phyloP scores from a whole-genome alignment of 2,329 filamentous ascomycete genomes.

The Sporothrix pseudoabietina region DNA sequence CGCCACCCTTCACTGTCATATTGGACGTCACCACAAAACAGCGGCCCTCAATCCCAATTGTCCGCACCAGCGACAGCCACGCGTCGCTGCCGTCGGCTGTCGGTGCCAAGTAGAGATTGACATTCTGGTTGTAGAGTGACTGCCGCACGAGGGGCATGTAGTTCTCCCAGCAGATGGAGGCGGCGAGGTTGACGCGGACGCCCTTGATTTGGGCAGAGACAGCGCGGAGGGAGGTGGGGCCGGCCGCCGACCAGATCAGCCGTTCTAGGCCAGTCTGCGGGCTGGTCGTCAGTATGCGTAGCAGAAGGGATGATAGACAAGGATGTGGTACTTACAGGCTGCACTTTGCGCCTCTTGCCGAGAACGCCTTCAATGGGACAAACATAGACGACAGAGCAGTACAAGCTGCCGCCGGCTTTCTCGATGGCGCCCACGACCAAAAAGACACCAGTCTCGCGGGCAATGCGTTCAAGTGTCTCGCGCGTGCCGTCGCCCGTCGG shows the following conservation, averaged over 20 bases:
- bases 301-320: too few species aligned
- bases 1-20: constrained; percentile 62
- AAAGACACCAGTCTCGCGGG: constrained; percentile 77
- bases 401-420: constrained; percentile 76
- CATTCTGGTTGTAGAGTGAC: constrained; percentile 82
- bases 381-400: constrained; percentile 81
- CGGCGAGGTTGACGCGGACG: constrained; percentile 75
- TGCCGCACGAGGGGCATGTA: constrained; percentile 91
- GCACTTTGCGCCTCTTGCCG: constrained; percentile 88
- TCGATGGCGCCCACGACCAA: constrained; percentile 80
- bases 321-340: constrained; percentile 63
- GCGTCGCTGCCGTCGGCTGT: constrained; percentile 83
- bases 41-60: constrained; percentile 76
- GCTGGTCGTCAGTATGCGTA: constrained; percentile 2
- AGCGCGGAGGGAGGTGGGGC: constrained; percentile 74
- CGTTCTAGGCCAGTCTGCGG: constrained; percentile 71
- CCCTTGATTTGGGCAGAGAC: constrained; percentile 79
- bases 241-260: constrained; percentile 86
- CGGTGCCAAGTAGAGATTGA: constrained; percentile 88
- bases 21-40: constrained; percentile 86
- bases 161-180: constrained; percentile 95
- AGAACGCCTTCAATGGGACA: constrained; percentile 72
- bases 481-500: constrained; percentile 63
- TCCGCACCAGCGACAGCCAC: constrained; percentile 82
- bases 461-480: constrained; percentile 75